Base-by-base conservation (phyloP, 2,329 filamentous ascomycete species). In the Xylariaceae sp. region DNA sequence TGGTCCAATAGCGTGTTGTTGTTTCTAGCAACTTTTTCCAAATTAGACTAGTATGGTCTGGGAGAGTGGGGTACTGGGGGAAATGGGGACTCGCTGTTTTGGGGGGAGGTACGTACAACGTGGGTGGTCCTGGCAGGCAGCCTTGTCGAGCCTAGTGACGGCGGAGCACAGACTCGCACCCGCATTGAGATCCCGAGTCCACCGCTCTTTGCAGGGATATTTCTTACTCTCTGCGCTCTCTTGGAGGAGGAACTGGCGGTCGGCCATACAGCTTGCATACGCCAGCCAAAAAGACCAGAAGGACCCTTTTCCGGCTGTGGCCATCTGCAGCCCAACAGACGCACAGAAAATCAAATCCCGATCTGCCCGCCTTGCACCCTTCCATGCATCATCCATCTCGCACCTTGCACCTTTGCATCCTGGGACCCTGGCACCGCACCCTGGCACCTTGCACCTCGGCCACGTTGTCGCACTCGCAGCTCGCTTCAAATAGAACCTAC, bases 231-330 rank as follows among this genome's bases (percentile, higher is more conserved):
- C 49, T 62, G 59, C 56, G 43, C 54, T 57, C 54, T 59, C 56
- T 69, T 69, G 58, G 69, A 65, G 66, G 67, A 58, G 65, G 60
- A 63, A 70, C 63, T 66, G 65, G 67, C 67, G 67, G 67, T 70
- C 65, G 67, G 58, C 61, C 57, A 62, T 56, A 62, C 46, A 50
- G 52, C 50, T 43, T 48, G 54, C 56, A 61, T 59, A 63, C 56
- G 54, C 56, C 41, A n/a, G 21, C 44, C 19, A 18, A 14, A 29
- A 10, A 19, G 6, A 19, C 9, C 47, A 40, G n/a, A 41, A 20
- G 20, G 44, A 46, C 32, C 32, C 32, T 16, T n/a, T 37, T 37
- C 32, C 32, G 32, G 32, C 32, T 10, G 12, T 37, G 32, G 32
- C 32, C 12, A 59, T 61, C 51, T 63, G 60, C 60, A 63, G 60